These are phyloP conservation scores for Lachancea kluyveri DNA, from an alignment of 805 yeast species.

Conservation along the genomic window DNA sequence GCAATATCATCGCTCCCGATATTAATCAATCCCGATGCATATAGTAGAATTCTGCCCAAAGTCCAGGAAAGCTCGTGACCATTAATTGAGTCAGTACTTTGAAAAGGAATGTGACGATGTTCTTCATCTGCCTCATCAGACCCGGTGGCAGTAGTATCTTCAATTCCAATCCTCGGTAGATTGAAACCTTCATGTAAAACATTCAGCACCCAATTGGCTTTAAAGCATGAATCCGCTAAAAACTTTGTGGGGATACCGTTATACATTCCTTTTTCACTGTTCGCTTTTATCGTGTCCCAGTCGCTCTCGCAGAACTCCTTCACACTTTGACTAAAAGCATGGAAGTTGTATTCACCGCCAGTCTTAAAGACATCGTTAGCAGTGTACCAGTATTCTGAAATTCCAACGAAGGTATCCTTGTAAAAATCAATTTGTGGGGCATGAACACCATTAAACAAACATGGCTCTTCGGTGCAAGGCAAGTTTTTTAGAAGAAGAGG, in stretches of 20 bases:
- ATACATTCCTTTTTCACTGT: slow-evolving; percentile 50
- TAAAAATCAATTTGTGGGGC: slow-evolving; percentile 82
- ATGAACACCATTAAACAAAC: slow-evolving; percentile 91
- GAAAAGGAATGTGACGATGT: slow-evolving; percentile 54
- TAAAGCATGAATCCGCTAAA: slow-evolving; percentile 78
- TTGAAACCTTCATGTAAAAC: slow-evolving; percentile 89
- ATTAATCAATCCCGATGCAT: slow-evolving; percentile 65
- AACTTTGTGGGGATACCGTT: slow-evolving; percentile 49
- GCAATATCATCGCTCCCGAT: slow-evolving; percentile 9
- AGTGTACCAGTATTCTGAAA: slow-evolving; percentile 96
- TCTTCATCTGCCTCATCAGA: slow-evolving; percentile 16
- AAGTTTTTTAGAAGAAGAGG: slow-evolving; percentile 72
- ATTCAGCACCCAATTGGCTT: slow-evolving; percentile 90
- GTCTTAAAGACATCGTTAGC: slow-evolving; percentile 84
- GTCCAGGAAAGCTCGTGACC: slow-evolving; percentile 96
- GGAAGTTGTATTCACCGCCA: slow-evolving; percentile 84
- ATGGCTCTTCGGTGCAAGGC: slow-evolving; percentile 84
- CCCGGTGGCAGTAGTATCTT: slow-evolving; percentile 28
- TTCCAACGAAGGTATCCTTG: slow-evolving; percentile 80
- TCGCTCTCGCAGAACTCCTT: slow-evolving; percentile 67
- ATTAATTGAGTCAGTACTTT: slow-evolving; percentile 71
- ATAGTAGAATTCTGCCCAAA: slow-evolving; percentile 75
- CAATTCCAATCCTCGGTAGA: slow-evolving; percentile 65
- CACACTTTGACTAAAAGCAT: slow-evolving; percentile 58
- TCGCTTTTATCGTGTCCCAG: slow-evolving; percentile 55